Evolutionary conservation across 2,329 filamentous ascomycete genomes (phyloP).

Genomic region (Hypoxylon sp.): DNA sequence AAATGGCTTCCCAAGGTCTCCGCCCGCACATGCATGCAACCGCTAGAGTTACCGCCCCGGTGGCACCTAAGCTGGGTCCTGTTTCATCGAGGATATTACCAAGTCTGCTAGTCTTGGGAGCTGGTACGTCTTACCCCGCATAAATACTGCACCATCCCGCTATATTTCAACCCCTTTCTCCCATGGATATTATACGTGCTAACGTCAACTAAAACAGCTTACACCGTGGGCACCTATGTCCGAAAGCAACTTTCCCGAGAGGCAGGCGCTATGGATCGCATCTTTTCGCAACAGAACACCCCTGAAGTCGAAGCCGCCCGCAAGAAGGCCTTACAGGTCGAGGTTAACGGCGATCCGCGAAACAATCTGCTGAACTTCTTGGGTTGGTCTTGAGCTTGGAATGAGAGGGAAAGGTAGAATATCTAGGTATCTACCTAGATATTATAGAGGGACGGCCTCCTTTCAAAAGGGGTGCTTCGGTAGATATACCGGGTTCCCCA

Average conservation of each 20-base stretch:
- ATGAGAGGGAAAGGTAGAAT: constrained; percentile 11
- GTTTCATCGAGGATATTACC: constrained; percentile 45
- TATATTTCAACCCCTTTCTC: constrained; percentile 15
- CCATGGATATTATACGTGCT: constrained; percentile 30
- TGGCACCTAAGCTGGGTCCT: constrained; percentile 42
- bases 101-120: constrained; percentile 40
- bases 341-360: constrained; percentile 52
- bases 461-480: constrained; percentile 13
- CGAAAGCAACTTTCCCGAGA: constrained; percentile 44
- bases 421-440: neutral
- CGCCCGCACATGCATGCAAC: constrained; percentile 48
- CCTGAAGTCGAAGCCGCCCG: constrained; percentile 51
- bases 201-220: constrained; percentile 40
- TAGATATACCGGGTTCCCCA: constrained; percentile 6
- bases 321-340: constrained; percentile 47
- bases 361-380: constrained; percentile 53
- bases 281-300: constrained; percentile 55
- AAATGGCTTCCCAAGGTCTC: constrained; percentile 45
- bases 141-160: neutral
- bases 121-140: constrained; percentile 26
- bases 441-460: constrained; percentile 14
- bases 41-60: constrained; percentile 37
- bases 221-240: constrained; percentile 49
- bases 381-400: constrained; percentile 48
- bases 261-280: constrained; percentile 48